phyloP scores from a whole-genome alignment of 78 protist genomes.

The Neovahlkampfia damariscottae region DNA sequence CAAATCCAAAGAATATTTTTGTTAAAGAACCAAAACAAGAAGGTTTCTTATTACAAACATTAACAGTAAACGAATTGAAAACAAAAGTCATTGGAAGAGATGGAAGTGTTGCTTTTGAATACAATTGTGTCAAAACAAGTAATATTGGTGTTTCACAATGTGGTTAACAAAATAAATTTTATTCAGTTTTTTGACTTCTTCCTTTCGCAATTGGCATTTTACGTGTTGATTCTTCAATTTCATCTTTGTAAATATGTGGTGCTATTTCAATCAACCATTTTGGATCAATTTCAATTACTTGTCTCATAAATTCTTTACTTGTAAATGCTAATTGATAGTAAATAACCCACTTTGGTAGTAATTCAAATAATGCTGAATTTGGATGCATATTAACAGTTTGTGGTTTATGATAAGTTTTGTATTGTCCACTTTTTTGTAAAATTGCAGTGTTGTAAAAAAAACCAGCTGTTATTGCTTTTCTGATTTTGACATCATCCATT shows the following conservation, averaged over 20 bases:
- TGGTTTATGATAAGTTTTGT: conserved; percentile 6
- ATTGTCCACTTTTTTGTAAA: background rate
- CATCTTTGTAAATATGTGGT: conserved; percentile 84
- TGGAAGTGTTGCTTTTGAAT: too few relatives aligned
- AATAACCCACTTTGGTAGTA: conserved; percentile 67
- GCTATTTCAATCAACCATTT: conserved; percentile 94
- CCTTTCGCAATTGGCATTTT: conserved; percentile 48
- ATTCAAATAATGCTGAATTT: conserved; percentile 33
- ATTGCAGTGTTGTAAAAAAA: conserved; percentile 66
- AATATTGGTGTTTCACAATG: too few relatives aligned
- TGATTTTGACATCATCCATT: conserved; percentile 35
- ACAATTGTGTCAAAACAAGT: too few relatives aligned
- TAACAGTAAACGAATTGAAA: too few relatives aligned
- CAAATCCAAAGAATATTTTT: too few relatives aligned
- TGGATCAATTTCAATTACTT: conserved; percentile 74
- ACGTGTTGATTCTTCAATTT: conserved; percentile 23
- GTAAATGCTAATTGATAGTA: conserved; percentile 85
- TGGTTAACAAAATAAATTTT: too few relatives aligned
- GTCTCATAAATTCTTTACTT: conserved; percentile 79
- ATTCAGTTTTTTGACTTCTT: background rate
- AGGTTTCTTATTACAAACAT: too few relatives aligned
- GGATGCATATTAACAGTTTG: conserved; percentile 62
- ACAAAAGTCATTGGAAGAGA: too few relatives aligned
- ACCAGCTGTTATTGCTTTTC: conserved; percentile 75
- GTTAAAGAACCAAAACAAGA: too few relatives aligned